Conservation (phyloP, 73 alveolate species). For the Paramecium pentaurelia region DNA sequence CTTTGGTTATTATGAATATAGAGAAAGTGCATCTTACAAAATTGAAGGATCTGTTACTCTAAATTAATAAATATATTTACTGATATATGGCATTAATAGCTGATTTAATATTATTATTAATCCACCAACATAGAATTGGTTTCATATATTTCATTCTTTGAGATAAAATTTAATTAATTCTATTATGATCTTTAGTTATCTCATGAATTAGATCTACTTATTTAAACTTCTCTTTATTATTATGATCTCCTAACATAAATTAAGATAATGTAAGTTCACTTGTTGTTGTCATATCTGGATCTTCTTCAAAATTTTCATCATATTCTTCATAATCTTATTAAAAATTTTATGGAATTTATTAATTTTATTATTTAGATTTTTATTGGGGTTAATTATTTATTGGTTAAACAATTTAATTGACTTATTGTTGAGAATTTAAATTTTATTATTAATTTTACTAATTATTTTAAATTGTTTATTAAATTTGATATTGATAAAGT, state of each 20-base stretch:
- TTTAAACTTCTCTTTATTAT: background rate
- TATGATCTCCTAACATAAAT: background rate
- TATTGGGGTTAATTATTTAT: background rate
- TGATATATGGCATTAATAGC: constrained; percentile 3
- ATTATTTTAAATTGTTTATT: background rate
- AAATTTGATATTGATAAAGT: background rate
- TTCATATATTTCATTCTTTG: constrained; percentile 20
- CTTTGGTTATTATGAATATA: background rate
- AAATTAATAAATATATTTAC: background rate
- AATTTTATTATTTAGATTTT: background rate
- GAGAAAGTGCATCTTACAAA: background rate
- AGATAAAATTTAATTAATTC: background rate
- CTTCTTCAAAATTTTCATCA: background rate
- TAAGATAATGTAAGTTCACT: background rate
- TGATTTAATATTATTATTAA: constrained; percentile 8
- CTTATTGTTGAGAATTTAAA: background rate
- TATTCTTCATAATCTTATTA: background rate
- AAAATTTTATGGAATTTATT: background rate
- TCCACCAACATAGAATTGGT: constrained; percentile 29
- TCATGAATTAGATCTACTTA: constrained; percentile 17
- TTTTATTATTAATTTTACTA: background rate
- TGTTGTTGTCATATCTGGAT: background rate
- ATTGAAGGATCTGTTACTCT: constrained; percentile 29
- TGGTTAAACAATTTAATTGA: background rate
- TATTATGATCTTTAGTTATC: constrained; percentile 4